Base-by-base conservation (phyloP, 805 yeast genomes). In the Saccharomycopsis microspora region DNA sequence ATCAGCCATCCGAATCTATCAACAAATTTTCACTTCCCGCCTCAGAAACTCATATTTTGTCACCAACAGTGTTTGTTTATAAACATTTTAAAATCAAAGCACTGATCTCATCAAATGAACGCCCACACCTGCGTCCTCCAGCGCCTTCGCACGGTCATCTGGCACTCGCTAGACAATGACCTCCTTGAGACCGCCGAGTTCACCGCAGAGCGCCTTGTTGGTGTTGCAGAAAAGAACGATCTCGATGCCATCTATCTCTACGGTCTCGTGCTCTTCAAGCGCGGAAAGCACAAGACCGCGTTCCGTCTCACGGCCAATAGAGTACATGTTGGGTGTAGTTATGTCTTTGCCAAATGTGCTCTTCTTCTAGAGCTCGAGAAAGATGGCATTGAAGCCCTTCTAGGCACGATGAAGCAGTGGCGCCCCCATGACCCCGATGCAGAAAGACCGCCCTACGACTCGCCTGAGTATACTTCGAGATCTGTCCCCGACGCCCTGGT, bases 131-230 rank as follows among this genome's bases (percentile, higher is more conserved):
- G 57, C 47, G 48, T 59, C 29, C 54, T 59, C 27, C 64, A 68
- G 46, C 65, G 76, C 50, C 71, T 80, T 41, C 68, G 83, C 47
- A 72, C 82, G 7, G 64, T 74, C 2, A 70, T 83, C n/a, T 66
- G 85, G 60, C 83, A 85, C 57, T 74, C 82, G 8, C 62, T 87
- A 38, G 95, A 86, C 56, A 75, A 76, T 50, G 87, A 80, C 58
- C 71, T 84, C 51, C 65, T 75, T 41, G 65, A 69, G 9, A 83
- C 89, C 31, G 97, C 97, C 1, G 88, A 82, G 58, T 86, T 93
- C 64, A 80, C 90, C 4, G 78, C 88, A 11, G 97, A 93, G 61
- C 70, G 95, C 54, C 67, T 87, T 28, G 64, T 83, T 34, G 86
- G 95, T 1, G 74, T 76, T n/a, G 62, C 69, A 4, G 58, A 57